Base-by-base conservation (phyloP, 768 basidiomycete species). In the Agaricus blazei region DNA sequence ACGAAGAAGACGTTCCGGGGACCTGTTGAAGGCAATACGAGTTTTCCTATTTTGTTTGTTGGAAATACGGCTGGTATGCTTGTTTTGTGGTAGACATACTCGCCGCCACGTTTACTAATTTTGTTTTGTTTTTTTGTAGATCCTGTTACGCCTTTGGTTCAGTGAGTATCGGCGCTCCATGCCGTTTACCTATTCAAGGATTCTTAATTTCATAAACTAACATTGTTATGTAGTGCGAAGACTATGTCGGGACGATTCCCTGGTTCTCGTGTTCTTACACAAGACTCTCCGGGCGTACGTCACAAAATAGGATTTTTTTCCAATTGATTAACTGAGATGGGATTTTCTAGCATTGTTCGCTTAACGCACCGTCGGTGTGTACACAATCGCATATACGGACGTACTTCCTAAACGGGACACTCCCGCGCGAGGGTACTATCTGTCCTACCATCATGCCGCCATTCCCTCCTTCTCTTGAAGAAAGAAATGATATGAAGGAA, bases 251-350 rank as follows among this genome's bases (percentile, higher is more conserved):
- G 62, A 45, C 67, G 68, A 6, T 77, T 76, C 61, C 57, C 64
- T 2, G 63, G 61, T n/a, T 72, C 75, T 2, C 69, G 73, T 14
- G 72, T 78, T 11, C 61, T 77, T 19, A 74, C 72, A 6, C 74
- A 76, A 54, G 71, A 75, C 26, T 73, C 72, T 7, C 60, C 70
- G 11, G 74, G 76, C 6, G 75, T 77, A 62, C 26, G 70, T 62
- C 24, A 11, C 8, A 26, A 19, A 19, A 19, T 1, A 19, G 19
- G 29, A 29, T 24, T 36, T 29, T 37, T 31, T n/a, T 7, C 15
- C 9, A 36, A 28, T 9, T n/a, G 9, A 19, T 41, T 4, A 34
- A 7, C 34, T 7, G n/a, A 40, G 34, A 52, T 15, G 11, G 9
- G 26, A 12, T 15, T 31, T 26, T 28, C n/a, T 37, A 74, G 70